These are phyloP conservation scores for Ophiostoma perfectum DNA, from an alignment of 2,329 filamentous ascomycete species.

Conservation along the genomic window DNA sequence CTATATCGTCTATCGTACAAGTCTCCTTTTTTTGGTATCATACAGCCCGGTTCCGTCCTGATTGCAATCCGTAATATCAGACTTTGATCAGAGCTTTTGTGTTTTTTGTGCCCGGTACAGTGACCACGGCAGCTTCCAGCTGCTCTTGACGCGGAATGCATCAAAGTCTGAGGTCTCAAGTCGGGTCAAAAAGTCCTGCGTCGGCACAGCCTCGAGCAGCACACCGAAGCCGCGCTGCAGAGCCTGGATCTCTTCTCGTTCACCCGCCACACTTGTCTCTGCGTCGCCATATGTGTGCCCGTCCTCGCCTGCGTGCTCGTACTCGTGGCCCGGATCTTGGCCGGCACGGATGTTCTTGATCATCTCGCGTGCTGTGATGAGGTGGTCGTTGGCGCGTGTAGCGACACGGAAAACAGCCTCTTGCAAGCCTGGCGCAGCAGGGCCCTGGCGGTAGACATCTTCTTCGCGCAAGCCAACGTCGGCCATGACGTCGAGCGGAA, in stretches of 20 bases:
- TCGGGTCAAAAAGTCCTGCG: conserved; percentile 69
- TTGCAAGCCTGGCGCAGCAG: conserved; percentile 70
- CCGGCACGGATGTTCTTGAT: conserved; percentile 71
- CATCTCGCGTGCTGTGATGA: conserved; percentile 93
- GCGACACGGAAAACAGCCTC: conserved; percentile 91
- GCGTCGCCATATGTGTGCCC: conserved; percentile 50
- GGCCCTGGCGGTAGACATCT: conserved; percentile 76
- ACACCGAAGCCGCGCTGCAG: conserved; percentile 64
- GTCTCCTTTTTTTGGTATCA: conserved; percentile 8
- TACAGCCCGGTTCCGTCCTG: too few species aligned
- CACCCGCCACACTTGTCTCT: conserved; percentile 23
- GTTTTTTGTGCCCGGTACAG: conserved; percentile 51
- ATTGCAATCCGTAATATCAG: conserved; percentile 35
- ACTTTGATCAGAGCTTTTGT: conserved; percentile 30
- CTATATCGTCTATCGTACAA: conserved; percentile 10
- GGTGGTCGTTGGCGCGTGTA: conserved; percentile 88
- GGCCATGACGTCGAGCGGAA: conserved; percentile 88
- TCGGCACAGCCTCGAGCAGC: conserved; percentile 72
- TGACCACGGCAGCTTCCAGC: conserved; percentile 82
- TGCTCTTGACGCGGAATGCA: conserved; percentile 60
- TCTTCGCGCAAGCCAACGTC: conserved; percentile 77
- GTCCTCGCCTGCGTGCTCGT: conserved; percentile 77
- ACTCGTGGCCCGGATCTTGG: conserved; percentile 72
- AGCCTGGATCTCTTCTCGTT: conserved; percentile 43
- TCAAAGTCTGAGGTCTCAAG: conserved; percentile 82